Base-by-base conservation (phyloP, 2,329 filamentous ascomycete species). In the Colletotrichum higginsianum region DNA sequence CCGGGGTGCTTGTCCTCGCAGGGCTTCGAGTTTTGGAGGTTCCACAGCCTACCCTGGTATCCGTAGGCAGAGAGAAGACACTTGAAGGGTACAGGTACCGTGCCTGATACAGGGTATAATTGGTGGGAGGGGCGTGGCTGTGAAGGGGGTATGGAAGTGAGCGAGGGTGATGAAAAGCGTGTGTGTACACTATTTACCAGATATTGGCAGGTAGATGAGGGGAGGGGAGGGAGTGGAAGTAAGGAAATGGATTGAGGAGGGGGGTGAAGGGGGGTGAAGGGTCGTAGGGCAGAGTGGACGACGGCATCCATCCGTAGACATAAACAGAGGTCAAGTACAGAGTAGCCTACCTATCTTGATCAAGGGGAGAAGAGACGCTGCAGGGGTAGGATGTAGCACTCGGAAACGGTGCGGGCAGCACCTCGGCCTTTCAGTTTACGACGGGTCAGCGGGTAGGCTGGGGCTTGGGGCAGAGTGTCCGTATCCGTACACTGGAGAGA, bases 61-160 rank as follows among this genome's bases (percentile, higher is more conserved):
- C 16, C 44, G 46, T 15, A 61, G 30, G 44, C 46, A 63, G 61
- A 42, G 44, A 42, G 35, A 60, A 42, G 58, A 35, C 47, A 52
- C 49, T 46, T 18, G 49, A 46, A 62, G 64, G 67, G 67, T 67
- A 67, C 42, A 44, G 42, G 63, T 71, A 49, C 64, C 64, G 58
- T 62, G 64, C 64, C 50, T 57, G 40, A 52, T 35, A 50, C 61
- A 35, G 52, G 57, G 38, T 53, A 49, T 21, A 62, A 35, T 35
- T 61, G n/a, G 21, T n/a, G 52, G 44, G 53, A 26, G 67, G 62
- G 56, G 67, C 16, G 67, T 49, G 63, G 30, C 46, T 66, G 42
- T 44, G 44, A 66, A 30, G 26, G 62, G 40, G 23, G 62, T 8
- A 44, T 30, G n/a, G 18, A 46, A 40, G 35, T 23, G 21, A 61